Evolutionary conservation across 2,329 filamentous ascomycete species (phyloP).

Genomic region (Neospermospora avenae): DNA sequence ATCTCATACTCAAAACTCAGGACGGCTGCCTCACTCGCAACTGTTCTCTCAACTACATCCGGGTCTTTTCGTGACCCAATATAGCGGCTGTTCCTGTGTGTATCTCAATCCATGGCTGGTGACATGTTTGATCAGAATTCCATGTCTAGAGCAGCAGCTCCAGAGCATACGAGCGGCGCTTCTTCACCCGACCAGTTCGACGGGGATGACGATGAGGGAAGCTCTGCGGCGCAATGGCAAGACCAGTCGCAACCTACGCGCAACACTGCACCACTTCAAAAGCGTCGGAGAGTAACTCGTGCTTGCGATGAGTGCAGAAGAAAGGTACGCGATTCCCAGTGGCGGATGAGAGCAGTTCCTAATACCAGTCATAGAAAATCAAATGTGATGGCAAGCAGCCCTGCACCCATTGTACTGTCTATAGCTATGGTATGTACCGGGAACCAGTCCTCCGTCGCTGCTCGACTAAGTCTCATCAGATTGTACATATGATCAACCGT

Average conservation of each 20-base stretch:
- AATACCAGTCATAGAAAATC: slow-evolving; percentile 54
- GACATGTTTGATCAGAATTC: slow-evolving; percentile 19
- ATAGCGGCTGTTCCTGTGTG: background rate
- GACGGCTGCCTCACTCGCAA: no score
- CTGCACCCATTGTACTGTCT: slow-evolving; percentile 94
- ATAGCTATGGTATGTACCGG: slow-evolving; percentile 79
- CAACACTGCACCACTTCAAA: slow-evolving; percentile 57
- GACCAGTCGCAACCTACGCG: slow-evolving; percentile 24
- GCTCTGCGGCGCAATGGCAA: slow-evolving; percentile 24
- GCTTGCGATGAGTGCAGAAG: slow-evolving; percentile 80
- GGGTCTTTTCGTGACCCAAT: background rate
- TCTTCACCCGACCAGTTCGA: slow-evolving; percentile 32
- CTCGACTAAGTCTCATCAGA: slow-evolving; percentile 42
- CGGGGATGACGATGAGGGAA: slow-evolving; percentile 25
- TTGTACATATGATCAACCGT: slow-evolving; percentile 74
- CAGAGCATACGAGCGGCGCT: slow-evolving; percentile 18
- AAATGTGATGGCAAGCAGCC: slow-evolving; percentile 85
- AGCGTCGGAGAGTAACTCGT: slow-evolving; percentile 73
- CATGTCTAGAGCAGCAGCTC: slow-evolving; percentile 19
- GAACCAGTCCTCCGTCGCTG: background rate
- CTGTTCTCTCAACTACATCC: background rate
- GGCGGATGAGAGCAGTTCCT: background rate
- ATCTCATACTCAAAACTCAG: background rate
- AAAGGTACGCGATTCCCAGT: no score
- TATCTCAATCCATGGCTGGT: slow-evolving; percentile 9